Conservation (phyloP, 768 basidiomycete genomes). For the Pleurotus eryngii region DNA sequence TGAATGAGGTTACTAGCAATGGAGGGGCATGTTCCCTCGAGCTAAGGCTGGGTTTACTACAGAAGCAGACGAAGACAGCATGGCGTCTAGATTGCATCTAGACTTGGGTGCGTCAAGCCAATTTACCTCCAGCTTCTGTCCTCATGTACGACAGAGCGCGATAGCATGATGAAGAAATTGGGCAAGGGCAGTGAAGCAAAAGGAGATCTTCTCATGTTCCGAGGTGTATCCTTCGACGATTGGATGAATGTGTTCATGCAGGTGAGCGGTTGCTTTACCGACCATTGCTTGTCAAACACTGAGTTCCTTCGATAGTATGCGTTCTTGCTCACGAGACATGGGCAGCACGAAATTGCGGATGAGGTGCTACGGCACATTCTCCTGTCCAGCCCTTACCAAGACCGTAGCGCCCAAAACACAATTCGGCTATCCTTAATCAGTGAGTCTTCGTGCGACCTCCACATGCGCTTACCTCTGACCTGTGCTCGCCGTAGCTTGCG, state of each 20-base stretch:
- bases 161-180: constrained; percentile 33
- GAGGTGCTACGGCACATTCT: constrained; percentile 76
- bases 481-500: constrained; percentile 54
- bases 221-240: constrained; percentile 77
- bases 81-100: constrained; percentile 74
- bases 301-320: constrained; percentile 51
- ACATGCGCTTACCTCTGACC: background rate
- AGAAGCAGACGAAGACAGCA: constrained; percentile 65
- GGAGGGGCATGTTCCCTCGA: constrained; percentile 66
- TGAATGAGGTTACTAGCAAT: constrained; percentile 30
- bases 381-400: constrained; percentile 70
- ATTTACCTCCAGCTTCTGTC: background rate
- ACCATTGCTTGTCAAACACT: background rate
- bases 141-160: constrained; percentile 42
- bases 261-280: constrained; percentile 37
- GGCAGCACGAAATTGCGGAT: constrained; percentile 63
- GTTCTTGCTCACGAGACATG: constrained; percentile 62
- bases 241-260: constrained; percentile 88
- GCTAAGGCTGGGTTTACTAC: constrained; percentile 32
- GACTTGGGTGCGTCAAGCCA: constrained; percentile 52
- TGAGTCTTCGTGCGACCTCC: constrained; percentile 29
- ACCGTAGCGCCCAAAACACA: constrained; percentile 57
- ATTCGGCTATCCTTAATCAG: constrained; percentile 78
- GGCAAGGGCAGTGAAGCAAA: constrained; percentile 44
- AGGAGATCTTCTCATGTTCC: constrained; percentile 60